Conservation (phyloP, 2,329 filamentous ascomycete genomes). For the Chrysoporthe austroafricana region DNA sequence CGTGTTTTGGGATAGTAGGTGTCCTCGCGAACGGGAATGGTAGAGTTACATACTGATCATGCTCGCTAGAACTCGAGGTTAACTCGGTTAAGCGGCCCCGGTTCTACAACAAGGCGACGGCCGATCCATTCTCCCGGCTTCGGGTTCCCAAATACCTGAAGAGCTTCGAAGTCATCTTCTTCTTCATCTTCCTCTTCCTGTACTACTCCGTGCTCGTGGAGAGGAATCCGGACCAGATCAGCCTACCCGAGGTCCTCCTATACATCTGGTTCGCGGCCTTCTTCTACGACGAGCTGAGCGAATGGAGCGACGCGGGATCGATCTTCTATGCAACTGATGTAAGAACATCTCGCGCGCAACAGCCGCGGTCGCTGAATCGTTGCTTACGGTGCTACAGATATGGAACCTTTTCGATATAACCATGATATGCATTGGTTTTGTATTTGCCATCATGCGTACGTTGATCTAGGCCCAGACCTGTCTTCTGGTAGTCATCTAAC, state of each 20-base stretch:
- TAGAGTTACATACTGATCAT: background rate
- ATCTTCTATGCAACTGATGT: slow-evolving; percentile 85
- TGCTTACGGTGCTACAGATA: slow-evolving; percentile 68
- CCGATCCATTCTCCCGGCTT: slow-evolving; percentile 75
- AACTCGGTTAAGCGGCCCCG: slow-evolving; percentile 75
- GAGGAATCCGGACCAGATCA: slow-evolving; percentile 68
- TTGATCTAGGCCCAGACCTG: slow-evolving; percentile 30
- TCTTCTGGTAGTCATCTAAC: slow-evolving; percentile 22
- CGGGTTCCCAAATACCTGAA: slow-evolving; percentile 85
- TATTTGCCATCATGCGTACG: slow-evolving; percentile 75
- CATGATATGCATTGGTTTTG: slow-evolving; percentile 74
- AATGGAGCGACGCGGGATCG: slow-evolving; percentile 83
- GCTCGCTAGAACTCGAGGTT: slow-evolving; percentile 61
- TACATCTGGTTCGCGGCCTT: slow-evolving; percentile 89
- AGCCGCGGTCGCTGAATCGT: slow-evolving; percentile 71
- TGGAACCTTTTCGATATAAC: slow-evolving; percentile 80
- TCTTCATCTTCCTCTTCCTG: slow-evolving; percentile 72
- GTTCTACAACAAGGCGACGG: slow-evolving; percentile 69
- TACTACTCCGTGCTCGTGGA: slow-evolving; percentile 88
- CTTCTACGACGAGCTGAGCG: slow-evolving; percentile 83
- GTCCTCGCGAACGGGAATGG: background rate
- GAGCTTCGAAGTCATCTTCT: slow-evolving; percentile 81
- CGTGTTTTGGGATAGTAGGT: slow-evolving; percentile 74
- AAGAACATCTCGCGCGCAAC: background rate
- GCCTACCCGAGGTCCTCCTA: slow-evolving; percentile 70